Conservation (phyloP, 1,284 basidiomycete genomes). For the Phenoliferia sp. region DNA sequence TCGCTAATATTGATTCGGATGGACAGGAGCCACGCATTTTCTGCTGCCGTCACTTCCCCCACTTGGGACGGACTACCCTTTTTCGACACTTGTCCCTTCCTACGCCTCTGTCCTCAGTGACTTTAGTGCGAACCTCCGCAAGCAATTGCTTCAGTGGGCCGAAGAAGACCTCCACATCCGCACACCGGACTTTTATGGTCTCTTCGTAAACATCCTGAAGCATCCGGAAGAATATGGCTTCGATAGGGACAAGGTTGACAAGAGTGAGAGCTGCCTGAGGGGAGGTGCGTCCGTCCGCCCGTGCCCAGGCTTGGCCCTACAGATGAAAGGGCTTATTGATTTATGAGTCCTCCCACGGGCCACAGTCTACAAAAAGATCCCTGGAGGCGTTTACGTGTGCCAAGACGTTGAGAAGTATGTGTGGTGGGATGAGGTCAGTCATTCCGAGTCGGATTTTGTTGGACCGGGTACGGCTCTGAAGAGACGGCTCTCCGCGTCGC, state of each 20-base stretch:
- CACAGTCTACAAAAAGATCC: background rate
- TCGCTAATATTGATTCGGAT: background rate
- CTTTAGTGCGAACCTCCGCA: background rate
- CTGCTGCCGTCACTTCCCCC: conserved; percentile 8
- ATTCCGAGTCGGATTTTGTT: background rate
- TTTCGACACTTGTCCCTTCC: conserved; percentile 3
- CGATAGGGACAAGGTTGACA: background rate
- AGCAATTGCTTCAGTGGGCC: background rate
- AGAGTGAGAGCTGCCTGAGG: conserved; percentile 3
- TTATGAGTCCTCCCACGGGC: too few species aligned
- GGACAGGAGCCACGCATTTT: conserved; percentile 10
- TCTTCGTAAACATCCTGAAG: background rate
- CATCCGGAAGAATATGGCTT: background rate
- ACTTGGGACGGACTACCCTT: conserved; percentile 1
- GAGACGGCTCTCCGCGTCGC: background rate
- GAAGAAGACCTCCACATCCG: background rate
- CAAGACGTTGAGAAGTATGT: background rate
- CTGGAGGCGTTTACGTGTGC: background rate
- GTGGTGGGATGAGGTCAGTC: conserved; percentile 16
- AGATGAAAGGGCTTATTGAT: background rate
- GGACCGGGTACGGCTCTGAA: background rate
- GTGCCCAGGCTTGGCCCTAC: background rate
- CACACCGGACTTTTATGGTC: background rate
- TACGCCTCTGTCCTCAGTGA: background rate
- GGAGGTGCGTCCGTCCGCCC: conserved; percentile 2